These are phyloP conservation scores for Erythrophleum fordii DNA, from an alignment of 306 rosid genomes.

Conservation along the genomic window DNA sequence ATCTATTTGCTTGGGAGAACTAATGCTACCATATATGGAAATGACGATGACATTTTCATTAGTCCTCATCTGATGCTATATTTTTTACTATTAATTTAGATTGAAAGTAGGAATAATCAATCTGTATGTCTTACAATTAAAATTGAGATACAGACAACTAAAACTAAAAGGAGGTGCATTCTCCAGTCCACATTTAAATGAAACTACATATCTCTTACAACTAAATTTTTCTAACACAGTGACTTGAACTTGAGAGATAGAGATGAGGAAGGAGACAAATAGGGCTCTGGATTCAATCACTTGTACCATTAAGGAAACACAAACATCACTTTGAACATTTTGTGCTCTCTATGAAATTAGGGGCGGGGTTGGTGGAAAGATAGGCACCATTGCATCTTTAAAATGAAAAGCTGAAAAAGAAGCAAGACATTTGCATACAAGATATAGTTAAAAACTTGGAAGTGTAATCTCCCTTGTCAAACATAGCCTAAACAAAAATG, in stretches of 20 bases:
- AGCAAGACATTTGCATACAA: neutral
- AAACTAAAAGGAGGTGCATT: neutral
- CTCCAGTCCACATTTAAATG: neutral
- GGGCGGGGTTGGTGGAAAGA: conserved; percentile 10
- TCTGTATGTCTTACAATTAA: neutral
- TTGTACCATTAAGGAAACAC: neutral
- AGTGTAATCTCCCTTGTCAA: neutral
- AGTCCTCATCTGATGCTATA: neutral
- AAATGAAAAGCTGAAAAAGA: neutral
- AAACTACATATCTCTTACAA: neutral
- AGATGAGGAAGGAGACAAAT: neutral
- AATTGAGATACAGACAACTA: neutral
- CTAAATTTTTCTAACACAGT: neutral
- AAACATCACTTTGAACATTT: neutral
- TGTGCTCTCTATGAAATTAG: neutral
- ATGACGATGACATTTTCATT: neutral
- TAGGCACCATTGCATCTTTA: neutral
- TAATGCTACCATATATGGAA: neutral
- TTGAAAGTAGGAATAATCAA: neutral
- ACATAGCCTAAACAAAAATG: neutral
- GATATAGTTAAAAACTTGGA: neutral
- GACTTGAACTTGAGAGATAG: neutral
- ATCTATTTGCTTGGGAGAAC: neutral
- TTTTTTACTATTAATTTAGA: neutral
- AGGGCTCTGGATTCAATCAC: neutral